phyloP scores from a whole-genome alignment of 2,329 filamentous ascomycete species.

The Elsinoe perseae region DNA sequence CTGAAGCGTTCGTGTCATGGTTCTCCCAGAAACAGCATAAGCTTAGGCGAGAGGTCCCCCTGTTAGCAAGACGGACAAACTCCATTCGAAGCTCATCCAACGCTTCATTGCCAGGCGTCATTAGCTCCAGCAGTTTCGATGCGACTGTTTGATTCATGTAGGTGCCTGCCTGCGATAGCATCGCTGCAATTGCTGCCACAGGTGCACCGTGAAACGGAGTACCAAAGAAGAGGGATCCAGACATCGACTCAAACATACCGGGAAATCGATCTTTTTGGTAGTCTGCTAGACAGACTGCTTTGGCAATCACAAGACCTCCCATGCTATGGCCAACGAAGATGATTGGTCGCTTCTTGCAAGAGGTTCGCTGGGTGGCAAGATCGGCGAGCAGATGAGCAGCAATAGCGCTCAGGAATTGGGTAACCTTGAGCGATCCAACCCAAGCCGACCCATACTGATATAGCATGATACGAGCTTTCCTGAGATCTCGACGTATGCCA shows the following conservation, averaged over 20 bases:
- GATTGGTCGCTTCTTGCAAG: neutral
- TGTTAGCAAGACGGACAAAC: neutral
- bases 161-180: neutral
- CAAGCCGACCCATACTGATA: neutral
- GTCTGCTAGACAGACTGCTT: neutral
- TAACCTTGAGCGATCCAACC: neutral
- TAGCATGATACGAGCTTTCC: neutral
- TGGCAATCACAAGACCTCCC: constrained; percentile 1
- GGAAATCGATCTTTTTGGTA: neutral
- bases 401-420: neutral
- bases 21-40: neutral
- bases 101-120: neutral
- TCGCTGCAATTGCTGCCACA: neutral
- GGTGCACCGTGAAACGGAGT: neutral
- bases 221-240: neutral
- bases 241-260: neutral
- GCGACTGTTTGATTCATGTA: neutral
- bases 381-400: neutral
- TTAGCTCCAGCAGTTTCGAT: neutral
- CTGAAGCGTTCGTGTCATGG: neutral
- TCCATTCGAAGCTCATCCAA: neutral
- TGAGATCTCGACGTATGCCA: neutral
- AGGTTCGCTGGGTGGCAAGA: neutral
- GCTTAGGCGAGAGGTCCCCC: neutral
- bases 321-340: constrained; percentile 1